Conservation (phyloP, 495 filamentous ascomycete species). For the Penicillium pancosmium region DNA sequence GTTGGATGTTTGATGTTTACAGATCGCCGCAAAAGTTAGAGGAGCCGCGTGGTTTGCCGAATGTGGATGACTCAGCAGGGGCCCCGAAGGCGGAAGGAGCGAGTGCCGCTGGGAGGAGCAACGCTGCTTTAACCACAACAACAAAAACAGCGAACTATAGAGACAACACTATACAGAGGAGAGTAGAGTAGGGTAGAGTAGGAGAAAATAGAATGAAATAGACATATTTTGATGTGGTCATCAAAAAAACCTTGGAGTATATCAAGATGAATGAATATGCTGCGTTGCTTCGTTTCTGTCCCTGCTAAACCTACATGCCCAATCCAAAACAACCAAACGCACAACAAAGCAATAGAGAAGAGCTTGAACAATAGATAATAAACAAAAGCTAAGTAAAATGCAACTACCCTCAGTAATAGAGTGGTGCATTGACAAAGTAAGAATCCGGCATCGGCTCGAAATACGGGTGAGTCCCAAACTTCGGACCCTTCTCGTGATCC, state of each 20-base stretch:
- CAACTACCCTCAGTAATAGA: slow-evolving; percentile 21
- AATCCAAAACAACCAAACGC: neutral
- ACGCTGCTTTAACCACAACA: neutral
- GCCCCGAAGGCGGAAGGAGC: neutral
- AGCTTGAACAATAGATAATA: neutral
- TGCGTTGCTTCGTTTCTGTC: neutral
- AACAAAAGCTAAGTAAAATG: neutral
- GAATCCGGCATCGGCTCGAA: slow-evolving; percentile 33
- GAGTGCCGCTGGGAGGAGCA: neutral
- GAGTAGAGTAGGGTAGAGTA: no score
- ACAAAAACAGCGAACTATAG: no score
- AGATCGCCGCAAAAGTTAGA: slow-evolving; percentile 3
- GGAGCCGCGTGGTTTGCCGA: neutral
- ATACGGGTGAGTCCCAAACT: slow-evolving; percentile 31
- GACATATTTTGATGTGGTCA: no score
- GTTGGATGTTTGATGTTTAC: slow-evolving; percentile 9
- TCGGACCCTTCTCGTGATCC: slow-evolving; percentile 35
- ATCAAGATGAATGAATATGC: neutral
- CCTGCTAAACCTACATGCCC: slow-evolving; percentile 7
- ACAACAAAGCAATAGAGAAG: neutral
- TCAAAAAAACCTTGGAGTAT: no score
- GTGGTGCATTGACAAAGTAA: slow-evolving; percentile 33
- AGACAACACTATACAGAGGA: no score
- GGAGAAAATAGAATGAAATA: neutral
- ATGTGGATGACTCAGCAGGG: slow-evolving; percentile 15